phyloP scores from a whole-genome alignment of 2,329 filamentous ascomycete genomes.

The Sphaceloma murrayae region DNA sequence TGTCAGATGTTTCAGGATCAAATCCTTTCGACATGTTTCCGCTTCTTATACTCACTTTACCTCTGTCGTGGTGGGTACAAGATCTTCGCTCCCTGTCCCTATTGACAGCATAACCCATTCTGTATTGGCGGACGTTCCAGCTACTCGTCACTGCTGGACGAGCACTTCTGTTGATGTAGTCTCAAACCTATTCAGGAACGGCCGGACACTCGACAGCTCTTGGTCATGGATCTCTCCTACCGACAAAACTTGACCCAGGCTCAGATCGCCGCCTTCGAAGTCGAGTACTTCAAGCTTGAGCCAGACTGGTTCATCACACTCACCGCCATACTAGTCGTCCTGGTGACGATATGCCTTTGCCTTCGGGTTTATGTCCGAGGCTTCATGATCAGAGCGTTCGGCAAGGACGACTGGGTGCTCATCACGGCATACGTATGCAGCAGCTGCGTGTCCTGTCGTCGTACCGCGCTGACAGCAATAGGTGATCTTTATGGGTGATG shows the following conservation, averaged over 20 bases:
- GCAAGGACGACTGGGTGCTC: slow-evolving; percentile 18
- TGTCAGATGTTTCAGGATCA: slow-evolving; percentile 6
- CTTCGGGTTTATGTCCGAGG: slow-evolving; percentile 16
- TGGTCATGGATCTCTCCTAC: not conserved
- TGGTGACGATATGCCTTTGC: slow-evolving; percentile 14
- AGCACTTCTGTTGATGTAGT: not conserved
- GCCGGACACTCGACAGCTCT: not conserved
- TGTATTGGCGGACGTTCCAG: not conserved
- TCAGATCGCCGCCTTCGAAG: slow-evolving; percentile 7
- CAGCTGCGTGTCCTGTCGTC: not conserved
- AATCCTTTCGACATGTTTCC: not conserved
- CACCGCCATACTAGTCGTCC: slow-evolving; percentile 12
- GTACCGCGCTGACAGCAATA: not conserved
- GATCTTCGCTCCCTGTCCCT: not conserved
- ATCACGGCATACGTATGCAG: slow-evolving; percentile 13
- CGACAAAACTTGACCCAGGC: not conserved
- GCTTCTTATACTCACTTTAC: not conserved
- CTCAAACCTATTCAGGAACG: too few relatives aligned
- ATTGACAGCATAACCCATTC: too few relatives aligned
- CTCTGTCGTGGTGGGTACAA: not conserved
- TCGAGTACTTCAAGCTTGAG: slow-evolving; percentile 11
- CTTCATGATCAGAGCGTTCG: slow-evolving; percentile 17
- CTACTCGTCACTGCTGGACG: not conserved
- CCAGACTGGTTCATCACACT: slow-evolving; percentile 14
- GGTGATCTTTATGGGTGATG: slow-evolving; percentile 17